phyloP scores from a whole-genome alignment of 257 asterid genomes.

The Osmanthus fragrans region DNA sequence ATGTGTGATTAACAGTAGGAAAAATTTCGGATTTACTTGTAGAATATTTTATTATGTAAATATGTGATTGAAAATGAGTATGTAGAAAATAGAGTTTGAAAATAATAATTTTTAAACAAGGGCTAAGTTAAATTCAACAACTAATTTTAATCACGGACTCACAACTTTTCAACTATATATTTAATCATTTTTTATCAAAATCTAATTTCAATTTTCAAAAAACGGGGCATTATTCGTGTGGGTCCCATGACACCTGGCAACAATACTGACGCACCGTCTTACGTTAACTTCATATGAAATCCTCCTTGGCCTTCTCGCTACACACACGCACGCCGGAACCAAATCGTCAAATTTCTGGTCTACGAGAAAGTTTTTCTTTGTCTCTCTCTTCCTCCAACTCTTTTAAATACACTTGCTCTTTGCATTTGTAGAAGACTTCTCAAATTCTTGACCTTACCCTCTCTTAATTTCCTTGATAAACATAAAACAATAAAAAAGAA shows the following conservation, averaged over 20 bases:
- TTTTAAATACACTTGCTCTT: constrained; percentile 44
- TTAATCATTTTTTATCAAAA: neutral
- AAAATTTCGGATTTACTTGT: no score
- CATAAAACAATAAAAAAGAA: neutral
- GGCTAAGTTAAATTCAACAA: no score
- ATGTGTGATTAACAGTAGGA: no score
- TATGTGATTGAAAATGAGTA: no score
- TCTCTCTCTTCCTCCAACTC: constrained; percentile 24
- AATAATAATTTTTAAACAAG: no score
- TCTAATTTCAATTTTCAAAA: no score
- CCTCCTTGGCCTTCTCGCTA: constrained; percentile 22
- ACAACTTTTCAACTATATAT: no score
- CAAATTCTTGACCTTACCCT: constrained; percentile 30
- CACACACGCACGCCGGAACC: constrained; percentile 1
- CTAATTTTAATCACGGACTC: neutral
- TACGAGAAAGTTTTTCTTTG: constrained; percentile 26
- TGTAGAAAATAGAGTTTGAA: no score
- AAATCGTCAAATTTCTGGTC: constrained; percentile 30
- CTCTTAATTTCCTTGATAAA: constrained; percentile 2
- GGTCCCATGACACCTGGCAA: constrained; percentile 50
- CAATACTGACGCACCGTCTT: constrained; percentile 65
- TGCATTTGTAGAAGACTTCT: constrained; percentile 56
- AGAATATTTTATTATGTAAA: no score
- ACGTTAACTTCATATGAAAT: constrained; percentile 47
- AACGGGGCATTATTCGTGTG: neutral